A percentile compares a stretch with the other conserved stretches of the same genome.
These are phyloP conservation scores for Exserohilum rostratum DNA, from an alignment of 2,329 filamentous ascomycete genomes.

Conservation along the genomic window DNA sequence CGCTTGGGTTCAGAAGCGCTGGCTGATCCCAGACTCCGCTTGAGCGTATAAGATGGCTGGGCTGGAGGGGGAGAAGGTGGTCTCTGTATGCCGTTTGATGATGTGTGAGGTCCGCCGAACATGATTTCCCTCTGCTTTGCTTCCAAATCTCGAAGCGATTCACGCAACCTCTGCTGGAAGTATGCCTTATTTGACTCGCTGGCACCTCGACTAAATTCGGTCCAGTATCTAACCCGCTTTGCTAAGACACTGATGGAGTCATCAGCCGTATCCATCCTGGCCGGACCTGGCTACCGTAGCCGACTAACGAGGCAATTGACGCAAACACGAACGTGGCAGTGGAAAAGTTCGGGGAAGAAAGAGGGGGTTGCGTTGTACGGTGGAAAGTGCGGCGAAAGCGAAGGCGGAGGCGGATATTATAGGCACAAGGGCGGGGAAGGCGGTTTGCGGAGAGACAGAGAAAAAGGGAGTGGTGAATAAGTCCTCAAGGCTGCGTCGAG, in stretches of 20 bases:
- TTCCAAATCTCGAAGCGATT: background rate
- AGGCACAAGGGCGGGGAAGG: background rate
- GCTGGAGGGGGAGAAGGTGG: conserved; percentile 4
- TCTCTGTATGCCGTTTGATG: background rate
- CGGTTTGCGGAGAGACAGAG: background rate
- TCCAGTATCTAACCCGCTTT: conserved; percentile 5
- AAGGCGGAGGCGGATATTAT: conserved; percentile 6
- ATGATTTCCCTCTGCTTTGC: background rate
- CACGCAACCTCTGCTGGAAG: conserved; percentile 6
- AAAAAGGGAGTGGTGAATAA: conserved; percentile 4
- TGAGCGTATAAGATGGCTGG: conserved; percentile 22
- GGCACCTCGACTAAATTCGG: no score
- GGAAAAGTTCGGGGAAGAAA: background rate
- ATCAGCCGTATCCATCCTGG: background rate
- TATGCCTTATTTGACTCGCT: conserved; percentile 2
- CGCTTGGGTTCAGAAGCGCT: conserved; percentile 34
- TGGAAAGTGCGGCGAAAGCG: conserved; percentile 1
- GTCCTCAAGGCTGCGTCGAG: conserved; percentile 1
- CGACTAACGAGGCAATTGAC: background rate
- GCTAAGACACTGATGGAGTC: background rate
- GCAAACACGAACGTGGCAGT: background rate
- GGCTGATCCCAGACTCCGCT: conserved; percentile 30
- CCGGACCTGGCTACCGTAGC: background rate
- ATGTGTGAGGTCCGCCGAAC: background rate
- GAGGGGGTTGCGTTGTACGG: background rate